Evolutionary conservation across 2,329 filamentous ascomycete species (phyloP).

Genomic region (Aspergillus nomiae): DNA sequence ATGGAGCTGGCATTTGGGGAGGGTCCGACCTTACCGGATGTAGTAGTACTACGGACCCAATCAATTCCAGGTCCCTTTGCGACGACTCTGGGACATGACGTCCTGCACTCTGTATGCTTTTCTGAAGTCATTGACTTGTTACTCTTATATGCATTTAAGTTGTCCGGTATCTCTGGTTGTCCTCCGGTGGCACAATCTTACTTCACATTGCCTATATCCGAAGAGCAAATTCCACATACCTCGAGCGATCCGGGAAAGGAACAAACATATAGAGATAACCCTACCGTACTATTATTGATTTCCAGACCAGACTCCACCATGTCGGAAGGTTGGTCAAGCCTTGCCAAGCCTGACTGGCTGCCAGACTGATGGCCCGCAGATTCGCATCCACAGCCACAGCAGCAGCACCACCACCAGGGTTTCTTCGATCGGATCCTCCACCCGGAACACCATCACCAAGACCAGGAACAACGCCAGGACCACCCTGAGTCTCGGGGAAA

Average conservation of each 20-base stretch:
- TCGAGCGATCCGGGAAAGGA: background rate
- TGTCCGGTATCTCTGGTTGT: background rate
- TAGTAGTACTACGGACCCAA: conserved; percentile 1
- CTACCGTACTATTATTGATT: background rate
- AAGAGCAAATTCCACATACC: background rate
- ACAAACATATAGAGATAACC: background rate
- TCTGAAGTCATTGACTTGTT: background rate
- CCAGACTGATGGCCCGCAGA: background rate
- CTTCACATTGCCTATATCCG: background rate
- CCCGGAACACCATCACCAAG: background rate
- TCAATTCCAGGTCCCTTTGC: background rate
- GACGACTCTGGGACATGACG: background rate
- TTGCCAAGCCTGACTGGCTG: no score
- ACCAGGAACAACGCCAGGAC: background rate
- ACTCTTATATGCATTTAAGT: background rate
- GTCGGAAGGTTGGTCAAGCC: background rate
- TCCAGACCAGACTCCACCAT: background rate
- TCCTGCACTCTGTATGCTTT: background rate
- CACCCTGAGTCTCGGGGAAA: background rate
- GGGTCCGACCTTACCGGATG: background rate
- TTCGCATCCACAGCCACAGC: background rate
- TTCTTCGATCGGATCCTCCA: conserved; percentile 1
- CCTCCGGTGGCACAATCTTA: background rate
- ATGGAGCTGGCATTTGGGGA: background rate
- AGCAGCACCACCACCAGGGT: background rate